Conservation (phyloP, 352 stramenopile species). For the Globisporangium uncinulatum region DNA sequence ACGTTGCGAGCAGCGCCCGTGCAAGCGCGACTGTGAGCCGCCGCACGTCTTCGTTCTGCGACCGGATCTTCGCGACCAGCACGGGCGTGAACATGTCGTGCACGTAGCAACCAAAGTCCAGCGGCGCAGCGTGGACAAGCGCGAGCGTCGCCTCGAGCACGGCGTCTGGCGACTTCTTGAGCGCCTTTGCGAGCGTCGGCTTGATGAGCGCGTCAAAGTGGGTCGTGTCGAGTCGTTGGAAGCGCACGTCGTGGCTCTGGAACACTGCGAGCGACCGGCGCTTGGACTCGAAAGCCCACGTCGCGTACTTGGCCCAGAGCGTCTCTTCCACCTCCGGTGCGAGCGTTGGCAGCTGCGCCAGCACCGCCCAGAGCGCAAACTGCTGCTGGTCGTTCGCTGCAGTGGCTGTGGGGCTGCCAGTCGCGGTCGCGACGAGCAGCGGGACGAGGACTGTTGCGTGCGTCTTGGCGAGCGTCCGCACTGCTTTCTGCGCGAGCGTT, state of each 20-base stretch:
- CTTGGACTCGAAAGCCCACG: constrained; percentile 81
- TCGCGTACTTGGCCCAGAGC: constrained; percentile 51
- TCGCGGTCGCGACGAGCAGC: constrained; percentile 34
- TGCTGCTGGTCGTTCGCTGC: constrained; percentile 44
- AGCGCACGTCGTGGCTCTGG: constrained; percentile 30
- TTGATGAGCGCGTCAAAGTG: constrained; percentile 67
- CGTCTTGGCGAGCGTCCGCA: constrained; percentile 40
- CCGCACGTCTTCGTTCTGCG: constrained; percentile 79
- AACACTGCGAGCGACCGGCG: constrained; percentile 36
- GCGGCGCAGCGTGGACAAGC: constrained; percentile 37
- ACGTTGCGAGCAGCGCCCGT: constrained; percentile 41
- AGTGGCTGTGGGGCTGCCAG: too few species aligned
- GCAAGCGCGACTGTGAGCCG: constrained; percentile 40
- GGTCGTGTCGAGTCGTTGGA: constrained; percentile 42
- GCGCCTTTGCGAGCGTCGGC: constrained; percentile 59
- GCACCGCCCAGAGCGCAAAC: constrained; percentile 57
- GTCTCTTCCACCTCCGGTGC: constrained; percentile 27
- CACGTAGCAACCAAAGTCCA: constrained; percentile 70
- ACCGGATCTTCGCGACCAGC: constrained; percentile 67
- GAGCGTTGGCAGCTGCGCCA: constrained; percentile 27
- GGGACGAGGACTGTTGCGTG: constrained; percentile 30
- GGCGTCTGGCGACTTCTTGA: constrained; percentile 81
- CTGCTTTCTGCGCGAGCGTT: constrained; percentile 30
- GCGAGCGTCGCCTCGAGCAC: constrained; percentile 53
- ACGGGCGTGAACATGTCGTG: constrained; percentile 60